Percentiles rank a stretch among this genome's conserved stretches.
Conservation (phyloP, 2,329 filamentous ascomycete genomes). For the Boeremia lycopersici region DNA sequence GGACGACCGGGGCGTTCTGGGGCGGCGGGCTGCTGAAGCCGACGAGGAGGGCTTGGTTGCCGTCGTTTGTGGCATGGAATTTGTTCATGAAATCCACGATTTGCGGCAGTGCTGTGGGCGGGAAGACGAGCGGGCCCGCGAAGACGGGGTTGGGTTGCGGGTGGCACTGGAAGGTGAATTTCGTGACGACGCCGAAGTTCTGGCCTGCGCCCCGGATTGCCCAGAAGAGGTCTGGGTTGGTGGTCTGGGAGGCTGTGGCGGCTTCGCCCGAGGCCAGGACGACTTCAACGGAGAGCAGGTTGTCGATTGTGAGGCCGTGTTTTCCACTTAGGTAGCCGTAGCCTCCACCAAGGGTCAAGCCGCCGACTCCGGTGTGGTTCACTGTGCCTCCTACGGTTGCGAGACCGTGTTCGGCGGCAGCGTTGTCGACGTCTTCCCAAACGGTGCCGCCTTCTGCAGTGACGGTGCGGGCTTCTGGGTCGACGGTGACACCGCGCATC, state of each 20-base stretch:
- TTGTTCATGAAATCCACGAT: slow-evolving; percentile 39
- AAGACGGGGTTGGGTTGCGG: slow-evolving; percentile 41
- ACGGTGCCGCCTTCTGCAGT: slow-evolving; percentile 58
- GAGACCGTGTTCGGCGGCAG: slow-evolving; percentile 57
- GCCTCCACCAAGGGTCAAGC: slow-evolving; percentile 61
- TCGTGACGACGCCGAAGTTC: slow-evolving; percentile 46
- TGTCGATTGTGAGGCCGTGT: slow-evolving; percentile 60
- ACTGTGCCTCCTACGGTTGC: slow-evolving; percentile 68
- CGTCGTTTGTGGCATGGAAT: slow-evolving; percentile 36
- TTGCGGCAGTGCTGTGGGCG: slow-evolving; percentile 31
- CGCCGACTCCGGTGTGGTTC: slow-evolving; percentile 67
- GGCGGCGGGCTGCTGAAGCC: slow-evolving; percentile 40
- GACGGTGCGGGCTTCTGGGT: slow-evolving; percentile 54
- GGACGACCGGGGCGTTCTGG: slow-evolving; percentile 34
- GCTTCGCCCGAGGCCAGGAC: slow-evolving; percentile 46
- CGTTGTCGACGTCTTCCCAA: slow-evolving; percentile 62
- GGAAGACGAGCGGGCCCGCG: slow-evolving; percentile 47
- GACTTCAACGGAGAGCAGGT: slow-evolving; percentile 45
- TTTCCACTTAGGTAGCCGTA: slow-evolving; percentile 62
- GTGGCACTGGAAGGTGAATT: slow-evolving; percentile 51
- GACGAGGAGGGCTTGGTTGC: slow-evolving; percentile 35
- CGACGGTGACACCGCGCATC: slow-evolving; percentile 59
- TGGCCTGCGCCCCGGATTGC: slow-evolving; percentile 48
- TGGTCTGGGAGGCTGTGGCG: slow-evolving; percentile 36
- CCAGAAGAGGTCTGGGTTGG: slow-evolving; percentile 46